Evolutionary conservation across 805 yeast genomes (phyloP), one percentile per base, ranked within the genome.

Genomic region (Wickerhamomyces mucosus): DNA sequence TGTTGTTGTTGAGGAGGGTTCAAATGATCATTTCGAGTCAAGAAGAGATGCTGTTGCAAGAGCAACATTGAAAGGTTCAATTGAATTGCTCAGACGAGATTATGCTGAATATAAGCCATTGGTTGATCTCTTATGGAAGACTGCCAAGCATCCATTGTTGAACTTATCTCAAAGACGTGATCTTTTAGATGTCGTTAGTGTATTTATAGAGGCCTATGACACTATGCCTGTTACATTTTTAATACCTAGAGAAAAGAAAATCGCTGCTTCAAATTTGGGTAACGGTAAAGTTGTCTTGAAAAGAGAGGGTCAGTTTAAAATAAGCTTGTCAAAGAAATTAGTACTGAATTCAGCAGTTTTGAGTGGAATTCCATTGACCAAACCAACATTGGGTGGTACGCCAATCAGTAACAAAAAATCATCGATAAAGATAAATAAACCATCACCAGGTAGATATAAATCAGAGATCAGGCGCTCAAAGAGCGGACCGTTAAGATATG

Each of bases 1-100:
- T 56, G 69, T 79, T 36, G 65, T 74, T 25, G 65, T 76, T 27
- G 85, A 78, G 33, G 80, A 72, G 27, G 63, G 64, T 2, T 59
- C 62, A 3, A 53, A 57, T 12, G 57, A 51, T 15, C 51, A 56
- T 23, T 65, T 72, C 56, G 63, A 59, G 19, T 53, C 67, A 0
- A 69, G 86, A 42, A 67, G 77, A 36, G 86, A 78, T 41, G 71
- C 69, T 2, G 58, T 75, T 27, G 80, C 89, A 0, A 67, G 88
- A 40, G 68, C 70, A 1, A 64, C 80, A 0, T 50, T 81, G 12
- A 64, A 61, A 15, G 92, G 92, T 13, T 73, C 84, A 0, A 67
- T 80, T 24, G 78, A 75, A 18, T 46, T 78, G 5, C 54, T 83
- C 10, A 58, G 89, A 31, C 61, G 79, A 30, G 79, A 75, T 32